Base-by-base conservation (phyloP, 148 eudicot genomes). In the Drosera capensis region DNA sequence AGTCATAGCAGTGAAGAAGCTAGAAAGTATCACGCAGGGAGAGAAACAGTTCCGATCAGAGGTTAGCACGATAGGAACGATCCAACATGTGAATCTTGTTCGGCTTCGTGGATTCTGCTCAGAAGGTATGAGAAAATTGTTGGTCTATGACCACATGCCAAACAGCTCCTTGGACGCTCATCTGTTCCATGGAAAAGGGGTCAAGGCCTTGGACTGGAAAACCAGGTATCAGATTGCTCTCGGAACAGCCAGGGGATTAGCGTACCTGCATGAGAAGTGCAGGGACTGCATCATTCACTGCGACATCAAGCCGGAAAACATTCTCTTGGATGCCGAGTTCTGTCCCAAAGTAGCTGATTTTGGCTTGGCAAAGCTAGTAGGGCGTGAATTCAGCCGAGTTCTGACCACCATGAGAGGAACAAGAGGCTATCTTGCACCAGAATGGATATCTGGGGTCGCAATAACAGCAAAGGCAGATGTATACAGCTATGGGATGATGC, bases 401-500 rank as follows among this genome's bases (percentile, higher is more conserved):
- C 54, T 83, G 48, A 83, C 77, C 0, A 75, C 87, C 13, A 79
- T 75, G 94, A 73, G 87, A 36, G 94, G 94, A 0, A 83, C 94
- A 1, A 68, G 87, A 83, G 94, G 94, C 1, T 83, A 83, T 28
- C 82, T 83, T 12, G 94, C 94, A 2, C 94, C 94, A 0, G 94
- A 83, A 61, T 83, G 94, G 94, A 83, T 83, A 28, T 78, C 86
- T 2, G 87, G 87, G 0, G 75, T 75, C 44, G 76, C 83, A 0
- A 79, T 83, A 24, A 79, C 94, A 14, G 57, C 72, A 46, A 79
- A 83, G 46, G 94, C 94, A 0, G 94, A 83, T 51, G 94, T 83
- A n/a, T 83, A 83, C 46, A 83, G 94, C 66, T 83, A 68, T 44
- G 94, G 94, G 14, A 83, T 83, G 94, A 78, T 83, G 5, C 44